These are phyloP conservation scores for Tylopilus felleus DNA, from an alignment of 768 basidiomycete genomes.

Conservation along the genomic window DNA sequence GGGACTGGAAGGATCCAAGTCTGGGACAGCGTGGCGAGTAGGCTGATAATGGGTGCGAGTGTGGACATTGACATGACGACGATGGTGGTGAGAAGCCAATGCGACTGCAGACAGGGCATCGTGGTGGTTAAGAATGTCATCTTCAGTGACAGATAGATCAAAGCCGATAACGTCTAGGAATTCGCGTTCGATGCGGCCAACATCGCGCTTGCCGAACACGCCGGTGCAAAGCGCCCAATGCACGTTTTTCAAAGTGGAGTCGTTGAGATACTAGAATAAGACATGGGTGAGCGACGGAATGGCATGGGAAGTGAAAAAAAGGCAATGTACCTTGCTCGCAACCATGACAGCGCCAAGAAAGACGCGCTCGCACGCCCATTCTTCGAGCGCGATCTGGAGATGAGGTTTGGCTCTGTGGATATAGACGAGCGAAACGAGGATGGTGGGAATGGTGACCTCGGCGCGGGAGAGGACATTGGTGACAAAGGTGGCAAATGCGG, in stretches of 20 bases:
- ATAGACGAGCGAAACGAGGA: constrained; percentile 72
- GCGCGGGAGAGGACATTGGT: constrained; percentile 66
- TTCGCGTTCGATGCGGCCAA: constrained; percentile 79
- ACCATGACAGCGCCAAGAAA: constrained; percentile 88
- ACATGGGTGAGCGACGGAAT: constrained; percentile 1
- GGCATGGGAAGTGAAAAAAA: constrained; percentile 19
- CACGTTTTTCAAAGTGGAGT: constrained; percentile 86
- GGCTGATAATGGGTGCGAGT: constrained; percentile 16
- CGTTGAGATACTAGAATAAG: constrained; percentile 66
- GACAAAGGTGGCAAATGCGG: constrained; percentile 63
- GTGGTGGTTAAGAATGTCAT: constrained; percentile 53
- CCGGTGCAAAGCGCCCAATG: constrained; percentile 88
- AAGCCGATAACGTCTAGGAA: constrained; percentile 79
- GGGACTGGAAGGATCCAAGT: constrained; percentile 41
- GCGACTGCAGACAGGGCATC: constrained; percentile 32
- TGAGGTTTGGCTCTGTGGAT: constrained; percentile 75
- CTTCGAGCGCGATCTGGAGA: constrained; percentile 75
- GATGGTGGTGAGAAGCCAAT: constrained; percentile 25
- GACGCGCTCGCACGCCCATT: constrained; percentile 87
- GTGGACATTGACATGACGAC: constrained; percentile 25
- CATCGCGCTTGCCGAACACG: constrained; percentile 77
- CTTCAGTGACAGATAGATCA: constrained; percentile 62
- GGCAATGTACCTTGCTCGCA: constrained; percentile 66
- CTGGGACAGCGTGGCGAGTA: constrained; percentile 31
- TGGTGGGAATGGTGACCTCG: constrained; percentile 65